Evolutionary conservation across 768 basidiomycete species (phyloP).

Genomic region (Psilocybe cyanescens): DNA sequence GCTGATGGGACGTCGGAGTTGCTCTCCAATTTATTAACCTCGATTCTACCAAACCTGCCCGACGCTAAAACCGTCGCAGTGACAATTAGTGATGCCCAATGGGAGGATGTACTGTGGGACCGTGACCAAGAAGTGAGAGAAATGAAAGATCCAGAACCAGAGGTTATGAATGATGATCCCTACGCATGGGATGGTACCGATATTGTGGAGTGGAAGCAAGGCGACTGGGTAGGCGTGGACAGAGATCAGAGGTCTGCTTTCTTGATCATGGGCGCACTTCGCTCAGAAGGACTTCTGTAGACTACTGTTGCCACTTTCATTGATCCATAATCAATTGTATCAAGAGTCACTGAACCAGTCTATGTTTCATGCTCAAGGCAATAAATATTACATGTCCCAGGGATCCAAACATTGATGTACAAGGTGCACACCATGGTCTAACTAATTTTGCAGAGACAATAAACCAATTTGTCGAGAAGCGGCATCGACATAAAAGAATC

Average conservation of each 20-base stretch:
- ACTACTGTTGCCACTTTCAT: not conserved
- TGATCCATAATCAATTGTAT: not conserved
- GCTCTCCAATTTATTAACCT: conserved; percentile 73
- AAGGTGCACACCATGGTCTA: not conserved
- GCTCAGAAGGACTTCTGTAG: conserved; percentile 62
- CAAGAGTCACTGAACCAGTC: not conserved
- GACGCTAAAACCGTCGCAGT: conserved; percentile 81
- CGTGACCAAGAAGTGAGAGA: conserved; percentile 62
- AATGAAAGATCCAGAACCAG: conserved; percentile 18
- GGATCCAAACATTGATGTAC: not conserved
- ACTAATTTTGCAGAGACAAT: not conserved
- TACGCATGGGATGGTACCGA: conserved; percentile 67
- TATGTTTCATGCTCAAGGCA: not conserved
- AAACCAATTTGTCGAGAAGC: not conserved
- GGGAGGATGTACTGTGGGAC: conserved; percentile 83
- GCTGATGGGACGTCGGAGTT: conserved; percentile 74
- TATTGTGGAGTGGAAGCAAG: conserved; percentile 46
- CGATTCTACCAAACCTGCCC: conserved; percentile 71
- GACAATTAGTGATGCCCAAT: conserved; percentile 75
- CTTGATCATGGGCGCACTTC: conserved; percentile 76
- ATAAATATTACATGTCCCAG: not conserved
- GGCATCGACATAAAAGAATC: not conserved
- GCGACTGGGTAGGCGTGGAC: conserved; percentile 81
- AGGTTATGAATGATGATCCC: conserved; percentile 48
- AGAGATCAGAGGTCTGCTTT: conserved; percentile 81